Evolutionary conservation across 176 grass and related monocot species (phyloP).

Genomic region (Triticum urartu): DNA sequence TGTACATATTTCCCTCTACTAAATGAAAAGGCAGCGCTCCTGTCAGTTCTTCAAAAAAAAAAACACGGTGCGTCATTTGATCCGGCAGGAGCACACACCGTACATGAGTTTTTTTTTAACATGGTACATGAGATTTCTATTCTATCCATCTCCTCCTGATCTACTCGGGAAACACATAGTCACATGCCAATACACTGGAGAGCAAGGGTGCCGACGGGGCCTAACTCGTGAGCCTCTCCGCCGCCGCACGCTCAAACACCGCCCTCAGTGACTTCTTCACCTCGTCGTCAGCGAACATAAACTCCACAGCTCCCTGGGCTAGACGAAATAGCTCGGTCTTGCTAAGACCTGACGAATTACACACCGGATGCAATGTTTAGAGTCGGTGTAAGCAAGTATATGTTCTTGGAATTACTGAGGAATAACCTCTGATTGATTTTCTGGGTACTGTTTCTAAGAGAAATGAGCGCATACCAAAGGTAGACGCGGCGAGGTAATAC

Average conservation of each 20-base stretch:
- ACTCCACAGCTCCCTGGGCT: conserved; percentile 55
- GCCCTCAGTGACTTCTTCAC: conserved; percentile 62
- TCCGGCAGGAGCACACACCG: background rate
- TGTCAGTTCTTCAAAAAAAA: too few species aligned
- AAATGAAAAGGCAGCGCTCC: too few species aligned
- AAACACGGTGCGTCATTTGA: background rate
- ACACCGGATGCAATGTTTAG: background rate
- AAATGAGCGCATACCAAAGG: conserved; percentile 56
- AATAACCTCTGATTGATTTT: background rate
- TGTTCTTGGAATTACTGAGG: background rate
- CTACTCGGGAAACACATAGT: background rate
- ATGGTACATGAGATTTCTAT: background rate
- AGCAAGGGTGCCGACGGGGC: background rate
- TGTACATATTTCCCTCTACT: too few species aligned
- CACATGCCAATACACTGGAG: too few species aligned
- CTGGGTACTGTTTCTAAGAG: background rate
- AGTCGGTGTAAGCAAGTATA: background rate
- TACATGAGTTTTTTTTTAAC: background rate
- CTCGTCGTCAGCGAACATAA: conserved; percentile 51
- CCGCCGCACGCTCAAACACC: conserved; percentile 50
- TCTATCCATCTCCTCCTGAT: background rate
- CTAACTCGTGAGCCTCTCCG: conserved; percentile 26
- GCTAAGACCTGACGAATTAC: conserved; percentile 54
- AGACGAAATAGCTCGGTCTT: conserved; percentile 72
- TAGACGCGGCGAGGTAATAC: conserved; percentile 54